These are phyloP conservation scores for Coemansia sp. DNA, from an alignment of 192 early-diverging fungal species.

Conservation along the genomic window DNA sequence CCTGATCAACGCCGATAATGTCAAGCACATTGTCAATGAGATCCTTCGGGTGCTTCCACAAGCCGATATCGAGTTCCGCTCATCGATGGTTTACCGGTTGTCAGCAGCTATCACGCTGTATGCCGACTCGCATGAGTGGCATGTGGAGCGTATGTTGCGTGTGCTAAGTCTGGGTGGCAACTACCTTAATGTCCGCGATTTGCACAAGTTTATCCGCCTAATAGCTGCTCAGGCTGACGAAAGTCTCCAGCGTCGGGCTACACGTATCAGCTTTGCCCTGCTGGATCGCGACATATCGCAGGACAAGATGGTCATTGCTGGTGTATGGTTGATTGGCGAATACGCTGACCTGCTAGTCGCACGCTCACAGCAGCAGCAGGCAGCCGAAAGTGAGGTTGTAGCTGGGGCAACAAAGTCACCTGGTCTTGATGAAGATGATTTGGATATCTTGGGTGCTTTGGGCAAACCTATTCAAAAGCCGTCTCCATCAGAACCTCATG, in stretches of 20 bases:
- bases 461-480: constrained; percentile 18
- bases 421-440: constrained; percentile 36
- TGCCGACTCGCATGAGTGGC: constrained; percentile 94
- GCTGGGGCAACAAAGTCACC: constrained; percentile 1
- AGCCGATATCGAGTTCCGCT: constrained; percentile 85
- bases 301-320: constrained; percentile 85
- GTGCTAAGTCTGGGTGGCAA: constrained; percentile 76
- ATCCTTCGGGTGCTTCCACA: constrained; percentile 90
- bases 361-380: neutral
- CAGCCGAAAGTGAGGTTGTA: neutral
- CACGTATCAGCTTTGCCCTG: constrained; percentile 82
- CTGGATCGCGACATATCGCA: constrained; percentile 70
- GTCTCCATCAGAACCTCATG: neutral
- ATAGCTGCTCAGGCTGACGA: constrained; percentile 69
- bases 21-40: constrained; percentile 88
- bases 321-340: constrained; percentile 94
- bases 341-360: constrained; percentile 87
- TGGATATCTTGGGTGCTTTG: constrained; percentile 48
- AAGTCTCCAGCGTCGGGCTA: constrained; percentile 81
- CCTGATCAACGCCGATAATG: constrained; percentile 90
- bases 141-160: constrained; percentile 90
- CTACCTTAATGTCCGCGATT: constrained; percentile 70
- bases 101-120: constrained; percentile 90
- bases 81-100: constrained; percentile 88
- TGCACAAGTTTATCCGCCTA: constrained; percentile 85